phyloP scores from a whole-genome alignment of 1,284 basidiomycete species.

The Ganoderma boninense region DNA sequence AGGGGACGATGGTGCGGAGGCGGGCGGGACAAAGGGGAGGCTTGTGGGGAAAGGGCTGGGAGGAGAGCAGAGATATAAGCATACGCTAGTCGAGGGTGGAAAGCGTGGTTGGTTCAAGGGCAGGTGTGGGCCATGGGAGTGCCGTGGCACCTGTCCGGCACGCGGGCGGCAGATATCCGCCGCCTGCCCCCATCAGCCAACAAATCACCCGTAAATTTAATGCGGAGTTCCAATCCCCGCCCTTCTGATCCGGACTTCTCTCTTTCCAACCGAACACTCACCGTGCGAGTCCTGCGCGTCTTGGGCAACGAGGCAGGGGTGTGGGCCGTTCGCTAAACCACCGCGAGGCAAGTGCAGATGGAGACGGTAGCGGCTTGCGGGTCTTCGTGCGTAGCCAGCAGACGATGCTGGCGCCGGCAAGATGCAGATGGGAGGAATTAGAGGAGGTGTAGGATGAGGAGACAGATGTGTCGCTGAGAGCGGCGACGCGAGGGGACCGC shows the following conservation, averaged over 20 bases:
- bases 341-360: conserved; percentile 20
- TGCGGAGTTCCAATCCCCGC: conserved; percentile 17
- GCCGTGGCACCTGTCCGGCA: conserved; percentile 3
- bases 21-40: conserved; percentile 28
- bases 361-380: neutral
- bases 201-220: neutral
- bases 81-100: conserved; percentile 11
- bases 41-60: conserved; percentile 24
- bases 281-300: conserved; percentile 22
- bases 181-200: conserved; percentile 9
- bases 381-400: neutral
- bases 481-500: conserved; percentile 4
- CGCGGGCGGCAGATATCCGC: conserved; percentile 8
- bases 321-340: conserved; percentile 20
- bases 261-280: conserved; percentile 19
- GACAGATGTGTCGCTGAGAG: conserved; percentile 9
- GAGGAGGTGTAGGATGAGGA: neutral
- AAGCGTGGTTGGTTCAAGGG: conserved; percentile 9
- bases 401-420: neutral
- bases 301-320: conserved; percentile 21
- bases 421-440: neutral
- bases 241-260: conserved; percentile 32
- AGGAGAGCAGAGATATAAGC: conserved; percentile 30
- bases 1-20: conserved; percentile 15
- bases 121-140: conserved; percentile 3